These are phyloP conservation scores for Stereum hirsutum DNA, from an alignment of 1,284 basidiomycete species.

Conservation along the genomic window DNA sequence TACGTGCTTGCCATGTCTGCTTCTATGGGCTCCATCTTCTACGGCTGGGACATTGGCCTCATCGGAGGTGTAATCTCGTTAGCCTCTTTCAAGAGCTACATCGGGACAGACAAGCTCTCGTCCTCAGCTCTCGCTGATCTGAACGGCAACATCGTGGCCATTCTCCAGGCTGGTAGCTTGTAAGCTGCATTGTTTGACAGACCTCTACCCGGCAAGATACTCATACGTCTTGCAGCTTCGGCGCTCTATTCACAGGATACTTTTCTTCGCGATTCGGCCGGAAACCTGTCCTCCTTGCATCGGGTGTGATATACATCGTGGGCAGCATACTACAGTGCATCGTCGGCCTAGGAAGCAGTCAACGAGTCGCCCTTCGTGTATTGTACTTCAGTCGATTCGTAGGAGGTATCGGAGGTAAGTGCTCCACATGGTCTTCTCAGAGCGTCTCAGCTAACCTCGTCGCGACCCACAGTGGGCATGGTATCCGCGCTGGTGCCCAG, in stretches of 20 bases:
- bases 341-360: conserved; percentile 31
- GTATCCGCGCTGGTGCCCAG: conserved; percentile 46
- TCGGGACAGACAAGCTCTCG: conserved; percentile 30
- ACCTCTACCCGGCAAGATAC: background rate
- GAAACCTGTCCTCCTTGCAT: conserved; percentile 35
- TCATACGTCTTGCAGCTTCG: conserved; percentile 24
- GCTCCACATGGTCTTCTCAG: too few species aligned
- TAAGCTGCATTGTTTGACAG: conserved; percentile 33
- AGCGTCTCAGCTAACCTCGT: too few species aligned
- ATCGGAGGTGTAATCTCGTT: conserved; percentile 40
- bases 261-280: conserved; percentile 34
- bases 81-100: conserved; percentile 34
- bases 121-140: conserved; percentile 27
- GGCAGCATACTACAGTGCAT: conserved; percentile 45
- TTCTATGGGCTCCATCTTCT: conserved; percentile 38
- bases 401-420: conserved; percentile 36
- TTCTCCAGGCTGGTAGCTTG: conserved; percentile 51
- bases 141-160: conserved; percentile 46
- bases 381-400: conserved; percentile 41
- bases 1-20: conserved; percentile 35
- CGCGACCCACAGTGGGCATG: too few species aligned
- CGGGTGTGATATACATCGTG: conserved; percentile 45
- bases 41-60: conserved; percentile 28
- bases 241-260: conserved; percentile 32
- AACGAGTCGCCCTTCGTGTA: conserved; percentile 27